phyloP scores from a whole-genome alignment of 441 rosid genomes.

The Syzygium malaccense region DNA sequence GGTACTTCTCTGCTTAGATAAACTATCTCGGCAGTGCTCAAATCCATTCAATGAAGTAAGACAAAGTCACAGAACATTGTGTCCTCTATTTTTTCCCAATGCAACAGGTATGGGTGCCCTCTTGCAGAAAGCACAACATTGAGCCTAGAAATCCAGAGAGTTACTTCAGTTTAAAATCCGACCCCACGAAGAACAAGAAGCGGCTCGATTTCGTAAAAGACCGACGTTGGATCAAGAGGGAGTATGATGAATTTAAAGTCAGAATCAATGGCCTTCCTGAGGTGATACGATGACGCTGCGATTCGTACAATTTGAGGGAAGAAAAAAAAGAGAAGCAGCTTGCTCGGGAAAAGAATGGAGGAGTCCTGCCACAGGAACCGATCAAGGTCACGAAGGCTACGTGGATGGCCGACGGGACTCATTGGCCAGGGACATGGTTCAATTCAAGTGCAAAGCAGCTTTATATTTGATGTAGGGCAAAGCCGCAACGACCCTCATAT shows the following conservation, averaged over 20 bases:
- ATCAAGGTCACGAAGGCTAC: constrained; percentile 49
- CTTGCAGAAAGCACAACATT: constrained; percentile 77
- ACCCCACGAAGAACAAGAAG: constrained; percentile 69
- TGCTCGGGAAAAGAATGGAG: constrained; percentile 55
- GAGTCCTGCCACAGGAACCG: constrained; percentile 40
- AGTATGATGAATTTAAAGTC: constrained; percentile 88
- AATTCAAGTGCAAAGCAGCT: constrained; percentile 17
- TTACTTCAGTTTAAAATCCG: constrained; percentile 49
- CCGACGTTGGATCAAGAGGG: constrained; percentile 87
- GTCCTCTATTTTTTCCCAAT: neutral
- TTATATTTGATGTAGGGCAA: no score
- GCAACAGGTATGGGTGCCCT: constrained; percentile 79
- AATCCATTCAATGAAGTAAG: neutral
- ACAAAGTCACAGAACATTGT: neutral
- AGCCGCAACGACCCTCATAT: no score
- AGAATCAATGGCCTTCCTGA: constrained; percentile 83
- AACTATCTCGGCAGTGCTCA: neutral
- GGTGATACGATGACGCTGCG: constrained; percentile 47
- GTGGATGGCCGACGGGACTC: constrained; percentile 98
- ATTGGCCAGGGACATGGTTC: constrained; percentile 95
- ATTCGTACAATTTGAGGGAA: constrained; percentile 43
- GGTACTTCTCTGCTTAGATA: constrained; percentile 14
- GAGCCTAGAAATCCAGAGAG: constrained; percentile 88
- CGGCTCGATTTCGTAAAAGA: constrained; percentile 75
- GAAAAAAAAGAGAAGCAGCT: constrained; percentile 23